Conservation (phyloP, 345 rosid genomes). For the Populus nigra region DNA sequence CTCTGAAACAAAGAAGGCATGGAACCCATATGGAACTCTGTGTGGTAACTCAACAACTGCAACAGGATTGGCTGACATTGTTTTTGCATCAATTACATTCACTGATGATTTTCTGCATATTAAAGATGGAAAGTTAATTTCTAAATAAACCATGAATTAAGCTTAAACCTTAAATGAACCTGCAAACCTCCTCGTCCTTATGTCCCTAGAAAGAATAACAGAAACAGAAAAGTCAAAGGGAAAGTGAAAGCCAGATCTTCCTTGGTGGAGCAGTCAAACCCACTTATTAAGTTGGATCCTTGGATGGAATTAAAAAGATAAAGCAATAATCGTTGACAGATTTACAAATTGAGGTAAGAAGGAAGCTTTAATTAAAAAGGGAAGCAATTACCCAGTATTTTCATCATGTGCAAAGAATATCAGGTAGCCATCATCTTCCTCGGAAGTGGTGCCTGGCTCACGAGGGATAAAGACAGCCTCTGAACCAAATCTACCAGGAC, state of each 20-base stretch:
- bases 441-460: constrained; percentile 48
- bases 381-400: constrained; percentile 57
- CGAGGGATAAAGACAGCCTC: constrained; percentile 89
- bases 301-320: not conserved
- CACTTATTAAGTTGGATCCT: not conserved
- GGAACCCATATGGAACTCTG: constrained; percentile 90
- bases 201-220: not conserved
- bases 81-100: constrained; percentile 82
- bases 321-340: not conserved
- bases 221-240: not conserved
- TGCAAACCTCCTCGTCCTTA: not conserved
- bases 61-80: constrained; percentile 88
- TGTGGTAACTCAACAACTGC: constrained; percentile 91
- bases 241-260: not conserved
- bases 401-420: constrained; percentile 88
- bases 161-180: not conserved
- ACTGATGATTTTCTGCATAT: constrained; percentile 71
- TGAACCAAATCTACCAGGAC: constrained; percentile 85
- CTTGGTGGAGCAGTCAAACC: not conserved
- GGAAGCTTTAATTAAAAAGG: too few relatives aligned
- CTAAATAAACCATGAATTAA: not conserved
- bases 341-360: not conserved
- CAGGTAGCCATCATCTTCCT: constrained; percentile 92
- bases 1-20: constrained; percentile 88
- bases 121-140: not conserved